Evolutionary conservation across 345 rosid genomes (phyloP).

Genomic region (Aquilaria sinensis): DNA sequence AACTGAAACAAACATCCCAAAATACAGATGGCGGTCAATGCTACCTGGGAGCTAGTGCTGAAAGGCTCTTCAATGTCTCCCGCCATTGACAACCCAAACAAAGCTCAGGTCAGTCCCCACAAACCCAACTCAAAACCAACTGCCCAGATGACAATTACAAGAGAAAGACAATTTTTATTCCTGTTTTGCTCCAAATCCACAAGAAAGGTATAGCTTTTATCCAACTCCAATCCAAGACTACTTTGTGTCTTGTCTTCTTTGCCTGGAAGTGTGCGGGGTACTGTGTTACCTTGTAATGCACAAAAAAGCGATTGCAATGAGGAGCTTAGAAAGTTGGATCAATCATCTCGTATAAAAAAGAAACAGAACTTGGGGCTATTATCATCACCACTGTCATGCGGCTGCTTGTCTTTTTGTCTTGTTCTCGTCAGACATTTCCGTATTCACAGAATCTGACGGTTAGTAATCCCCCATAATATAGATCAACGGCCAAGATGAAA

Average conservation of each 20-base stretch:
- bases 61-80: conserved; percentile 65
- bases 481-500: no score
- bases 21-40: not conserved
- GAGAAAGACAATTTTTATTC: conserved; percentile 2
- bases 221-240: not conserved
- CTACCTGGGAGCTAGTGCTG: conserved; percentile 56
- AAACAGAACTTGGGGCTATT: not conserved
- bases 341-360: not conserved
- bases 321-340: conserved; percentile 11
- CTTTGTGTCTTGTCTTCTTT: not conserved
- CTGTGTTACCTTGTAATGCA: not conserved
- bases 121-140: not conserved
- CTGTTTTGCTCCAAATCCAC: conserved; percentile 1
- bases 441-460: conserved; percentile 2
- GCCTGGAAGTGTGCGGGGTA: not conserved
- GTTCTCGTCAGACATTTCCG: conserved; percentile 3
- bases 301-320: not conserved
- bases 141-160: not conserved
- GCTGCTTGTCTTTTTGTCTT: conserved; percentile 19
- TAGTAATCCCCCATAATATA: no score
- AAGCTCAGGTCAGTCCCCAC: conserved; percentile 5
- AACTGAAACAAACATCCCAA: not conserved
- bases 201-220: not conserved
- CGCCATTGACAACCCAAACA: conserved; percentile 38
- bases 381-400: conserved; percentile 9